Conservation (phyloP, 202 grass and related monocot species). For the Hordeum pubiflorum region DNA sequence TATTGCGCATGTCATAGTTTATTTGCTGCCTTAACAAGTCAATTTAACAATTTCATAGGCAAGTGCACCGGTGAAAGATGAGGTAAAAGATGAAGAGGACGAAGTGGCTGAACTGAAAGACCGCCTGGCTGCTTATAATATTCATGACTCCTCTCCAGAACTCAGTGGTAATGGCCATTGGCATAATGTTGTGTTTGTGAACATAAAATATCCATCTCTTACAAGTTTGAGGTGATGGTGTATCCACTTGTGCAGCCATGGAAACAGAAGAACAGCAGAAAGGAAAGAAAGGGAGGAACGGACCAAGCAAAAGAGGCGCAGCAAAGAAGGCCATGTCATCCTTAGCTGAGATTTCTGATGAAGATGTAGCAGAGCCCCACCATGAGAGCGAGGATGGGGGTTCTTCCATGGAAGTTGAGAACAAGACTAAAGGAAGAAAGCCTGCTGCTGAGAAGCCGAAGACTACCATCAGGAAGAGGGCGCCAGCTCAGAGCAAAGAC, state of each 20-base stretch:
- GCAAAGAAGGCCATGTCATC: slow-evolving; percentile 30
- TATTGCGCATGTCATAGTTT: not conserved
- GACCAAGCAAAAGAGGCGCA: slow-evolving; percentile 38
- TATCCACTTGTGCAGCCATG: slow-evolving; percentile 42
- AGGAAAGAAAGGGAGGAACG: slow-evolving; percentile 23
- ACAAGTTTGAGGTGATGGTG: not conserved
- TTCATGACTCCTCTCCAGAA: slow-evolving; percentile 45
- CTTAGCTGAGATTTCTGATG: slow-evolving; percentile 24
- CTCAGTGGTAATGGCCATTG: slow-evolving; percentile 33
- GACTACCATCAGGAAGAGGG: slow-evolving; percentile 36
- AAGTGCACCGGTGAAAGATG: not conserved
- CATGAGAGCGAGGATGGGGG: slow-evolving; percentile 23
- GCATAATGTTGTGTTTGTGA: not conserved
- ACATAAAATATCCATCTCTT: not conserved
- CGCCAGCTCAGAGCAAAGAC: slow-evolving; percentile 36
- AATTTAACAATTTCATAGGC: slow-evolving; percentile 14
- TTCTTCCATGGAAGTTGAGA: slow-evolving; percentile 18
- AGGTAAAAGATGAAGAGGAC: slow-evolving; percentile 21
- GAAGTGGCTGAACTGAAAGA: slow-evolving; percentile 42
- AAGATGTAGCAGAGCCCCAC: not conserved
- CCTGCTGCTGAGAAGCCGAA: slow-evolving; percentile 32
- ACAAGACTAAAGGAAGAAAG: slow-evolving; percentile 54
- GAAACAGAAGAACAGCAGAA: slow-evolving; percentile 23
- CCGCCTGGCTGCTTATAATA: slow-evolving; percentile 45
- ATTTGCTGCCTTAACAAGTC: not conserved